Evolutionary conservation across 495 filamentous ascomycete genomes (phyloP).

Genomic region (Penicillium silybi): DNA sequence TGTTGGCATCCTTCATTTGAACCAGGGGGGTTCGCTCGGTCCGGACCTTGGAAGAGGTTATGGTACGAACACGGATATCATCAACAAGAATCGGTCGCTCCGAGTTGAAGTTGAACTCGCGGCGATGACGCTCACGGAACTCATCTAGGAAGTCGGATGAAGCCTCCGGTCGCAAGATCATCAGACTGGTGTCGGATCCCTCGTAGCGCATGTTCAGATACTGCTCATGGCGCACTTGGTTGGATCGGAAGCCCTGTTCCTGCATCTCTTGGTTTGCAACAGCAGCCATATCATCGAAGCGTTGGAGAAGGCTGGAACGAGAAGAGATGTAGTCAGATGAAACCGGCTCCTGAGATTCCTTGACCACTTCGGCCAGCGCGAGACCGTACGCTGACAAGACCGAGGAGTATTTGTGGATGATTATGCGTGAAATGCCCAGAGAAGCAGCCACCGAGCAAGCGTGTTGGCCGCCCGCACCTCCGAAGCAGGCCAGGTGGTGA

Average conservation of each 20-base stretch:
- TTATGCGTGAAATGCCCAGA: conserved; percentile 48
- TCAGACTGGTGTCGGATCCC: conserved; percentile 50
- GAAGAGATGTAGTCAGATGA: conserved; percentile 37
- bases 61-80: conserved; percentile 49
- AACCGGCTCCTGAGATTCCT: conserved; percentile 48
- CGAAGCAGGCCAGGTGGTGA: conserved; percentile 52
- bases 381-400: conserved; percentile 53
- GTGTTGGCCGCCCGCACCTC: conserved; percentile 54
- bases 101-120: conserved; percentile 53
- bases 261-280: conserved; percentile 37
- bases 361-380: conserved; percentile 50
- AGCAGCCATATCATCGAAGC: conserved; percentile 28
- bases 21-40: conserved; percentile 39
- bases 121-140: conserved; percentile 45
- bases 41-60: conserved; percentile 40
- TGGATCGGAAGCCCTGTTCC: conserved; percentile 33
- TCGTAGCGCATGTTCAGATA: conserved; percentile 54
- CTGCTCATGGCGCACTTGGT: conserved; percentile 44
- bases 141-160: conserved; percentile 38
- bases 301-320: conserved; percentile 30
- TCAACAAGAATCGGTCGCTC: conserved; percentile 48
- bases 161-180: conserved; percentile 44
- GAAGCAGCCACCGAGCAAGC: conserved; percentile 49
- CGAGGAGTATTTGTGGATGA: conserved; percentile 53
- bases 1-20: conserved; percentile 32